A percentile compares a stretch with the other conserved stretches of the same genome.
These are phyloP conservation scores for Metschnikowia rubicola DNA, from an alignment of 805 yeast genomes.

Conservation along the genomic window DNA sequence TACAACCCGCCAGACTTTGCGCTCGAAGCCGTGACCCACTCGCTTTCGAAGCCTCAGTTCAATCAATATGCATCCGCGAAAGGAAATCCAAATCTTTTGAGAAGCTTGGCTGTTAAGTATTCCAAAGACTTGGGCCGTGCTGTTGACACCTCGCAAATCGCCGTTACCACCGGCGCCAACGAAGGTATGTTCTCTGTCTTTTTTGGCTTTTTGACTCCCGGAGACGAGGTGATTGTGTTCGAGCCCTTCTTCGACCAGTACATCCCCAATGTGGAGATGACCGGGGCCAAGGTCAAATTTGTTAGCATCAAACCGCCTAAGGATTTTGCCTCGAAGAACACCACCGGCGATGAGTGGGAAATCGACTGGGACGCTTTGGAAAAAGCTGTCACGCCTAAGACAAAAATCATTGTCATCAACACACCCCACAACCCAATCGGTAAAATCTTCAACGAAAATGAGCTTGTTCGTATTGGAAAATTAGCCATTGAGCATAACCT, in stretches of 20 bases:
- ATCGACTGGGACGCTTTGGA: conserved; percentile 77
- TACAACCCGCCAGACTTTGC: conserved; percentile 96
- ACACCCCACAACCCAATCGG: conserved; percentile 98
- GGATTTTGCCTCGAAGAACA: conserved; percentile 58
- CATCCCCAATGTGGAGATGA: conserved; percentile 86
- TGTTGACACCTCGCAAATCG: conserved; percentile 58
- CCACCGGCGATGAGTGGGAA: conserved; percentile 83
- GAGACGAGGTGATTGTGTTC: conserved; percentile 94
- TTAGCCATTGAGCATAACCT: conserved; percentile 83
- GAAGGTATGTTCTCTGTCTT: conserved; percentile 88
- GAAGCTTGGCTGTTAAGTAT: conserved; percentile 69
- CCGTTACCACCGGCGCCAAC: conserved; percentile 94
- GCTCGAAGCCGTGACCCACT: conserved; percentile 71
- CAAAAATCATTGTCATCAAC: conserved; percentile 84
- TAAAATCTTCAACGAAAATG: conserved; percentile 75
- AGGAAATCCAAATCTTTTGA: conserved; percentile 75
- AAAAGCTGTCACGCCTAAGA: conserved; percentile 64
- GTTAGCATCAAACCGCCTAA: conserved; percentile 83
- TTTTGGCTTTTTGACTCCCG: conserved; percentile 78
- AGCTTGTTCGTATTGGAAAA: conserved; percentile 70
- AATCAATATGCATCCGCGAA: conserved; percentile 93
- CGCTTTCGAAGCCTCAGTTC: conserved; percentile 66
- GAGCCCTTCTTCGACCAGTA: conserved; percentile 98
- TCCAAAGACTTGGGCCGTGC: conserved; percentile 59
- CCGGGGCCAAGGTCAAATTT: conserved; percentile 88